Percentiles rank a stretch among this genome's conserved stretches.
These are phyloP conservation scores for Malus hybrid DNA, from an alignment of 331 rosid genomes.

Conservation along the genomic window DNA sequence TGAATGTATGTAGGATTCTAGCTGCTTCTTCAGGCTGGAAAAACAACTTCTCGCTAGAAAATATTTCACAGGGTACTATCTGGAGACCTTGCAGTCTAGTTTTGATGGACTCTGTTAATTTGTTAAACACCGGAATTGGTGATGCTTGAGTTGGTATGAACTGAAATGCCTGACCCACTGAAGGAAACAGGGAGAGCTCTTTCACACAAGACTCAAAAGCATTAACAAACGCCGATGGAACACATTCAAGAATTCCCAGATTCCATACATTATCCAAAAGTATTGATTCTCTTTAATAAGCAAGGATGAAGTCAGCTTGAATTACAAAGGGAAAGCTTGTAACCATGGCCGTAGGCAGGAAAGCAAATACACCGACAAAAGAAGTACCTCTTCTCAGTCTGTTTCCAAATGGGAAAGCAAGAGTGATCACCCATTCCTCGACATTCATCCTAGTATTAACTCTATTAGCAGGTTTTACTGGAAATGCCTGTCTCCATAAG, in stretches of 20 bases:
- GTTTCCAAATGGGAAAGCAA: conserved; percentile 16
- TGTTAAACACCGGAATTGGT: not conserved
- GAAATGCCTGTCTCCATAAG: conserved; percentile 16
- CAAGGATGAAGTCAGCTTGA: conserved; percentile 12
- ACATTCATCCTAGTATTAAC: conserved; percentile 5
- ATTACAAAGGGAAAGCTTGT: conserved; percentile 8
- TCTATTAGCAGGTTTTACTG: not conserved
- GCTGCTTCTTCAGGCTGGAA: not conserved
- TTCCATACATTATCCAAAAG: conserved; percentile 5
- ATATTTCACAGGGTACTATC: conserved; percentile 9
- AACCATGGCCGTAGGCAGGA: conserved; percentile 5
- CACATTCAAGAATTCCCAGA: conserved; percentile 3
- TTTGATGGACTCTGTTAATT: not conserved
- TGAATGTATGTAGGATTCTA: not conserved
- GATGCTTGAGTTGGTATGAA: conserved; percentile 6
- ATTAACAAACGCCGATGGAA: conserved; percentile 1
- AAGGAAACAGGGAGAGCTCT: not conserved
- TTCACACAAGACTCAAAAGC: not conserved
- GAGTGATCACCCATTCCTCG: conserved; percentile 8
- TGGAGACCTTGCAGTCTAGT: not conserved
- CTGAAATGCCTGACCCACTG: not conserved
- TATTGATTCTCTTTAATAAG: conserved; percentile 6
- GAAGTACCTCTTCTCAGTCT: not conserved
- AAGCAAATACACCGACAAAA: conserved; percentile 10
- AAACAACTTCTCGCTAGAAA: not conserved